Percentiles rank a stretch among this genome's conserved stretches.
phyloP scores from a whole-genome alignment of 306 rosid genomes.

The Glycine latifolia region DNA sequence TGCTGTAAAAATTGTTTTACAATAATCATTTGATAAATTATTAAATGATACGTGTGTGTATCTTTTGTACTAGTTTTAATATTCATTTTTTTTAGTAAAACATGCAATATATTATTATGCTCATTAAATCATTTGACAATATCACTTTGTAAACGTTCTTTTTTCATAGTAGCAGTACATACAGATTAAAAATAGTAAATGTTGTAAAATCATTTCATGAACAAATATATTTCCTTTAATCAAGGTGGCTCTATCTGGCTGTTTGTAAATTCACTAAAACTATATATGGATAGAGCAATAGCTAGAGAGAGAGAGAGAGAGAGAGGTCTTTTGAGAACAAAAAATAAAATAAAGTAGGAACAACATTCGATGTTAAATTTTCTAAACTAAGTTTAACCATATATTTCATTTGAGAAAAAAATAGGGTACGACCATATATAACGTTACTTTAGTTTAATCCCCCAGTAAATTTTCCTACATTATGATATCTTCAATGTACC shows the following conservation, averaged over 20 bases:
- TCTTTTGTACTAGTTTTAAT: too few relatives aligned
- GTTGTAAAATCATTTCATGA: neutral
- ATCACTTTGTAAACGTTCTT: neutral
- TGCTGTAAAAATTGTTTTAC: too few relatives aligned
- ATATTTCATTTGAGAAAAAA: neutral
- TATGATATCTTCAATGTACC: constrained; percentile 7
- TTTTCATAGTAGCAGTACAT: neutral
- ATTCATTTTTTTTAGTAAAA: too few relatives aligned
- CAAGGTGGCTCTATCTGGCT: neutral
- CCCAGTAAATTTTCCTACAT: constrained; percentile 5
- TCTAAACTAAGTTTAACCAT: constrained; percentile 2
- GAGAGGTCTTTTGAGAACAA: neutral
- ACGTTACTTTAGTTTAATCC: constrained; percentile 15
- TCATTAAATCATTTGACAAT: neutral
- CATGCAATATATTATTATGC: too few relatives aligned
- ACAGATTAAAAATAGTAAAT: neutral
- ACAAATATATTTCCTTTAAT: constrained; percentile 4
- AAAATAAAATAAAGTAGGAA: neutral
- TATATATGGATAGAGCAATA: neutral
- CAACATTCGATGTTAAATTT: neutral
- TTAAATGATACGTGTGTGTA: too few relatives aligned
- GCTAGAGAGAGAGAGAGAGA: neutral
- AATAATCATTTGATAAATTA: too few relatives aligned
- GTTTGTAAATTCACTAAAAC: neutral
- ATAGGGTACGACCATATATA: neutral